Percentiles rank a stretch among this genome's conserved stretches.
Conservation (phyloP, 2,329 filamentous ascomycete species). For the Paraphoma sp. region DNA sequence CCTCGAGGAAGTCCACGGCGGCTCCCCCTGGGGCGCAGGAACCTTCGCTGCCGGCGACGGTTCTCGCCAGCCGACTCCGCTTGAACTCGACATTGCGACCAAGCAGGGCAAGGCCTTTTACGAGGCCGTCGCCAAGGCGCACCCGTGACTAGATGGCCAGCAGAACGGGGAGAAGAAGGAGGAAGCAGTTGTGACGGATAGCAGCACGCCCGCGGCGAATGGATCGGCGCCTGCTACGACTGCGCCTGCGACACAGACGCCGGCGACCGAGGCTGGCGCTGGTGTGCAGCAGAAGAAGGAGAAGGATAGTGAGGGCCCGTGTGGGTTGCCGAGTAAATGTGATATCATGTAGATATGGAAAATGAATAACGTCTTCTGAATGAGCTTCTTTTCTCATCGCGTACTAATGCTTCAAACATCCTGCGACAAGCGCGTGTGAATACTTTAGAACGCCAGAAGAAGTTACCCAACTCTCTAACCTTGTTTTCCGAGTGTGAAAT, state of each 20-base stretch:
- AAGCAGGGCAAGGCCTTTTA: slow-evolving; percentile 89
- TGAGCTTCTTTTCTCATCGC: too few relatives aligned
- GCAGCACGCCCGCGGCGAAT: slow-evolving; percentile 5
- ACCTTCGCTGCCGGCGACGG: slow-evolving; percentile 84
- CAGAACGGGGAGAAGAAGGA: slow-evolving; percentile 12
- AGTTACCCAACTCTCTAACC: too few relatives aligned
- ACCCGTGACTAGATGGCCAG: slow-evolving; percentile 73
- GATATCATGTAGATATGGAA: slow-evolving; percentile 60
- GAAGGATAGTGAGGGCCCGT: slow-evolving; percentile 70
- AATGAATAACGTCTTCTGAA: background rate
- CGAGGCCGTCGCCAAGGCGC: slow-evolving; percentile 73
- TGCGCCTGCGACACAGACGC: slow-evolving; percentile 21
- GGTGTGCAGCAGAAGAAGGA: slow-evolving; percentile 35
- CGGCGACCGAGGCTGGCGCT: slow-evolving; percentile 1
- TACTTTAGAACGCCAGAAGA: too few relatives aligned
- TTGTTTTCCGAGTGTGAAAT: too few relatives aligned
- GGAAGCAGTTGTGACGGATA: slow-evolving; percentile 10
- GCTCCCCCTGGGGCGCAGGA: slow-evolving; percentile 90
- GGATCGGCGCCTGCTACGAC: slow-evolving; percentile 20
- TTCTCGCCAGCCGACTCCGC: slow-evolving; percentile 76
- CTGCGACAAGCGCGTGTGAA: too few relatives aligned
- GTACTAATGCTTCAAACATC: too few relatives aligned
- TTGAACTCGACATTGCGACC: slow-evolving; percentile 80
- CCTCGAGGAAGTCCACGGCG: slow-evolving; percentile 81
- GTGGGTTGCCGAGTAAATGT: slow-evolving; percentile 79